Evolutionary conservation across 345 rosid genomes (phyloP).

Genomic region (Cochlearia excelsa): DNA sequence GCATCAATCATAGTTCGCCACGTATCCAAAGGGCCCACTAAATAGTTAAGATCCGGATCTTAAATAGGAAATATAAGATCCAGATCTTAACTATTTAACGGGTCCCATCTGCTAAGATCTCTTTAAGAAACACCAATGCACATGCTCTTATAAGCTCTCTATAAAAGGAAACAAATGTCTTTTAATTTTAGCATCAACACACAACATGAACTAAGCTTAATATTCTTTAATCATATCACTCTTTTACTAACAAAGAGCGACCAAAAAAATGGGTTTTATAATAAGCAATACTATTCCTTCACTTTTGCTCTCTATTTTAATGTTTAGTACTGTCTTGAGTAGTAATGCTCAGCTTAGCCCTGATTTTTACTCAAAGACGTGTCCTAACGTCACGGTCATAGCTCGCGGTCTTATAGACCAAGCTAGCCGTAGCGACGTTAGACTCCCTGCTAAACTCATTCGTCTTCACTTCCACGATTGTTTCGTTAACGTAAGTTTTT

Average conservation of each 20-base stretch:
- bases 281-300: slow-evolving; percentile 20
- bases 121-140: no score
- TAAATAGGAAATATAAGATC: no score
- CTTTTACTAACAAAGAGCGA: slow-evolving; percentile 1
- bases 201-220: slow-evolving; percentile 3
- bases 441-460: slow-evolving; percentile 41
- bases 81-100: no score
- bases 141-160: slow-evolving; percentile 21
- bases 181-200: slow-evolving; percentile 10
- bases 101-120: no score
- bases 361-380: slow-evolving; percentile 30
- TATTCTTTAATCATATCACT: slow-evolving; percentile 14
- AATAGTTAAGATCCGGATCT: no score
- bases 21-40: no score
- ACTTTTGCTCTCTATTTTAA: slow-evolving; percentile 6
- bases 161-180: slow-evolving; percentile 18
- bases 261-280: slow-evolving; percentile 24
- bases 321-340: slow-evolving; percentile 18
- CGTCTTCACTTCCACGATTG: slow-evolving; percentile 56
- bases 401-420: slow-evolving; percentile 27
- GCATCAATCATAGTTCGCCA: no score
- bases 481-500: slow-evolving; percentile 53
- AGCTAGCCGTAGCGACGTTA: slow-evolving; percentile 30
- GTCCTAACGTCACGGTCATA: slow-evolving; percentile 27
- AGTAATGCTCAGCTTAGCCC: slow-evolving; percentile 25